These are phyloP conservation scores for Coemansia sp. DNA, from an alignment of 192 early-diverging fungal species.

Conservation along the genomic window DNA sequence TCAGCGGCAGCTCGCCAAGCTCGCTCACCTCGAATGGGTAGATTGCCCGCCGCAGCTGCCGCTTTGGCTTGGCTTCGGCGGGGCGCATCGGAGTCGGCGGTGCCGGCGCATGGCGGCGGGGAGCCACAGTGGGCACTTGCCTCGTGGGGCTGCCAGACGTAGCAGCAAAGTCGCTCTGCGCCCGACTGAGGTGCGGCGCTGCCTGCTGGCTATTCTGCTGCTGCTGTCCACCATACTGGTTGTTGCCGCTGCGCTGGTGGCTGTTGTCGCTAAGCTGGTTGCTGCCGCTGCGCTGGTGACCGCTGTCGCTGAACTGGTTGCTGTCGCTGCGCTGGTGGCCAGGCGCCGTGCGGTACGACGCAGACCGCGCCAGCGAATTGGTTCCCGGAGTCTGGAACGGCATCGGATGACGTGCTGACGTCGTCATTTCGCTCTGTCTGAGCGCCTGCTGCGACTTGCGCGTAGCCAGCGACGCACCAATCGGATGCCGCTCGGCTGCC, in stretches of 20 bases:
- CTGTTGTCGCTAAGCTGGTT: constrained; percentile 36
- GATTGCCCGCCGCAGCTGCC: constrained; percentile 57
- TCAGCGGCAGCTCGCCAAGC: constrained; percentile 76
- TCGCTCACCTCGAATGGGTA: constrained; percentile 83
- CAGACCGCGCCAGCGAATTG: constrained; percentile 28
- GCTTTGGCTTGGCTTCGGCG: constrained; percentile 36
- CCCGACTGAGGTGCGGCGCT: constrained; percentile 34
- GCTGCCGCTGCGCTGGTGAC: constrained; percentile 15
- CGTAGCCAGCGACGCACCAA: constrained; percentile 20
- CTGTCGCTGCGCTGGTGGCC: constrained; percentile 27
- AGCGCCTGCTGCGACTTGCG: constrained; percentile 34
- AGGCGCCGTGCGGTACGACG: constrained; percentile 18
- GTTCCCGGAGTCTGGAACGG: constrained; percentile 24
- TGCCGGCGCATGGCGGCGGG: constrained; percentile 54
- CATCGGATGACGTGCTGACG: constrained; percentile 23
- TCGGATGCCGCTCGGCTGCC: constrained; percentile 35
- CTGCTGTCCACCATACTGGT: not conserved
- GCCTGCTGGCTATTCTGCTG: constrained; percentile 8
- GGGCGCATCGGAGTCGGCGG: constrained; percentile 51
- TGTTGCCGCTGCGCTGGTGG: constrained; percentile 10
- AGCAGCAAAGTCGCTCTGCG: constrained; percentile 43
- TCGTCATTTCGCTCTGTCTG: constrained; percentile 15
- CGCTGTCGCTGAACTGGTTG: constrained; percentile 38
- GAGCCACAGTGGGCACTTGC: constrained; percentile 36
- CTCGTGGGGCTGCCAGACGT: constrained; percentile 11